These are phyloP conservation scores for Eucalyptus tenuipes DNA, from an alignment of 345 rosid genomes.

Conservation along the genomic window DNA sequence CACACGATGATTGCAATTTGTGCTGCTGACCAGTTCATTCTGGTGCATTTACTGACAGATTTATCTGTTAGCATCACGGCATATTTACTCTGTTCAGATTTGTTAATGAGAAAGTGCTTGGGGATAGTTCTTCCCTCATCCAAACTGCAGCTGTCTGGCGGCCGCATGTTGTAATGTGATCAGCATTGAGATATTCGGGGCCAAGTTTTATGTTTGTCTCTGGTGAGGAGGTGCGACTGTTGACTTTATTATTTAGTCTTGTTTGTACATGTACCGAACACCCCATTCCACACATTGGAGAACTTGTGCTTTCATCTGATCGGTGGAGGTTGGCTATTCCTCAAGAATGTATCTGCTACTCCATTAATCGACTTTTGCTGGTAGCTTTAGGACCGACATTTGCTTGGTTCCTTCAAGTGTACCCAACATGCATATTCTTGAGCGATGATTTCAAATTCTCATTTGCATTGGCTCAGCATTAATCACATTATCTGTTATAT, in stretches of 20 bases:
- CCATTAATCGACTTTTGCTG: not conserved
- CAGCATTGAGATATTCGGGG: not conserved
- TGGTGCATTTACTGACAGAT: not conserved
- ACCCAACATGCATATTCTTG: not conserved
- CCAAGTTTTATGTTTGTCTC: not conserved
- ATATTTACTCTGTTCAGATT: not conserved
- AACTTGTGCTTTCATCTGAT: not conserved
- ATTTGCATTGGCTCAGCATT: not conserved
- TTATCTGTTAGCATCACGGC: not conserved
- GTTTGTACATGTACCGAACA: not conserved
- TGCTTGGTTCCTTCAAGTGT: not conserved
- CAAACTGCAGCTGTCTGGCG: not conserved
- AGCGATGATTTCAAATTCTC: not conserved
- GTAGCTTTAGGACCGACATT: not conserved
- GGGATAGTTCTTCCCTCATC: not conserved
- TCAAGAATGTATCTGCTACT: not conserved
- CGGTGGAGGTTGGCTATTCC: not conserved
- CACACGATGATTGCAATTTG: not conserved
- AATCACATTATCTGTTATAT: not conserved
- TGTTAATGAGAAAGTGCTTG: not conserved
- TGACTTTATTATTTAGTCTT: not conserved
- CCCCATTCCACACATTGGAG: not conserved
- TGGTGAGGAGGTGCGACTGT: not conserved
- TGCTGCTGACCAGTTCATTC: not conserved
- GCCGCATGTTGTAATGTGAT: not conserved